Evolutionary conservation across 140 eudicot species (phyloP), one percentile per base, ranked within the genome.

Genomic region (Bidens hawaiensis): DNA sequence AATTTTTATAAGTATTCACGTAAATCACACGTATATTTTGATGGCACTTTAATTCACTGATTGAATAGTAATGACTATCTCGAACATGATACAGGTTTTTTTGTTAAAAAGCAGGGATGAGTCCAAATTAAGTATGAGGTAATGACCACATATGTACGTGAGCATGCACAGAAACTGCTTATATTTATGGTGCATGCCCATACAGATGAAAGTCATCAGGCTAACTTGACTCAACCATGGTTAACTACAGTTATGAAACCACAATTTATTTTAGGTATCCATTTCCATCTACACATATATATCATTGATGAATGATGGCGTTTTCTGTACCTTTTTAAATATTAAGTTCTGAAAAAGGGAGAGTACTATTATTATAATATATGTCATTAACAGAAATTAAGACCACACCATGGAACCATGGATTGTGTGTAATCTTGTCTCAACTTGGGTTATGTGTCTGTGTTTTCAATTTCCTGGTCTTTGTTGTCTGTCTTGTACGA

Each of bases 241-340:
- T 80, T 78, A 62, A 42, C 19, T 41, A 33, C 38, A 68, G 58
- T 58, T 26, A 26, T 67, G 46, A 55, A 71, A 21, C 34, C 65
- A 64, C 65, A 62, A 65, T 46, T 68, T 70, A 64, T 74, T 63
- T 18, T 59, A 26, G 46, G 56, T 49, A 64, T 60, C 62, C 48
- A 67, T 34, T 30, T 15, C 6, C 34, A 63, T 16, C 36, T 14
- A 12, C 24, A 60, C 73, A 73, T 62, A 60, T 62, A 73, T 65
- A 86, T 87, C 82, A 87, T 87, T 83, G 95, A 64, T 73, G 63
- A 76, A 87, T 87, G 84, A 83, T 87, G 72, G 80, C 68, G 66
- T 81, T 83, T 80, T 65, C 26, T 83, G 90, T 86, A 80, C 95
- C 79, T 75, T 77, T 63, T 64, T 28, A 52, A 33, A 52, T 59